A percentile compares a stretch with the other conserved stretches of the same genome.
phyloP scores from a whole-genome alignment of 257 asterid species.

The Nicotiana otophora region DNA sequence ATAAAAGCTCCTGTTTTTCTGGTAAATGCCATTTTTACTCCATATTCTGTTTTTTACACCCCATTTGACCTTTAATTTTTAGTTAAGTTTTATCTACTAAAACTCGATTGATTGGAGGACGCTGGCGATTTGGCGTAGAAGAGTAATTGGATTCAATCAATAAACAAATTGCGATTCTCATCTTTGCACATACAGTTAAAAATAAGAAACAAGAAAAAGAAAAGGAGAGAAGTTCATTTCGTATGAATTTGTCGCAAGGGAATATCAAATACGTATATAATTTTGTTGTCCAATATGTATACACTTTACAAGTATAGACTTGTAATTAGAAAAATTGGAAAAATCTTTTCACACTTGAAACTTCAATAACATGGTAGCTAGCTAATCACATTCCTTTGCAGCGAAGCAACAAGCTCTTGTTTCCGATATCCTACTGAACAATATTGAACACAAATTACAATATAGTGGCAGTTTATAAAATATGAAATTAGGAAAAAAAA shows the following conservation, averaged over 20 bases:
- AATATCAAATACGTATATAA: background rate
- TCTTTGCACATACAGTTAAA: background rate
- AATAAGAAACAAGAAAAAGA: no score
- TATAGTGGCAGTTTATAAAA: background rate
- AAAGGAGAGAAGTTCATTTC: background rate
- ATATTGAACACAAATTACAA: background rate
- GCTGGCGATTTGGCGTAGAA: background rate
- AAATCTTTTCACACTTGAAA: background rate
- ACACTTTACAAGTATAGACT: background rate
- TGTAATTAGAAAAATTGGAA: background rate
- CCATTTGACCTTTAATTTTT: background rate
- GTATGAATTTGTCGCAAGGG: background rate
- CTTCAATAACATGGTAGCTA: background rate
- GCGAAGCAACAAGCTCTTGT: background rate
- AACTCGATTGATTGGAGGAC: background rate
- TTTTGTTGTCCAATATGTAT: background rate
- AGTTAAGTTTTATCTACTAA: background rate
- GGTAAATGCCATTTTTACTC: background rate
- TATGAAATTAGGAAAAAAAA: background rate
- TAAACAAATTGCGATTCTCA: background rate
- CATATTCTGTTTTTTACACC: background rate
- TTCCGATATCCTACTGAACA: background rate
- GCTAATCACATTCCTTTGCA: background rate
- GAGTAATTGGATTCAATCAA: background rate
- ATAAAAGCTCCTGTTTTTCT: no score